Percentiles rank a stretch among this genome's conserved stretches.
Evolutionary conservation across 1,284 basidiomycete genomes (phyloP).

Genomic region (Vanrija sp.): DNA sequence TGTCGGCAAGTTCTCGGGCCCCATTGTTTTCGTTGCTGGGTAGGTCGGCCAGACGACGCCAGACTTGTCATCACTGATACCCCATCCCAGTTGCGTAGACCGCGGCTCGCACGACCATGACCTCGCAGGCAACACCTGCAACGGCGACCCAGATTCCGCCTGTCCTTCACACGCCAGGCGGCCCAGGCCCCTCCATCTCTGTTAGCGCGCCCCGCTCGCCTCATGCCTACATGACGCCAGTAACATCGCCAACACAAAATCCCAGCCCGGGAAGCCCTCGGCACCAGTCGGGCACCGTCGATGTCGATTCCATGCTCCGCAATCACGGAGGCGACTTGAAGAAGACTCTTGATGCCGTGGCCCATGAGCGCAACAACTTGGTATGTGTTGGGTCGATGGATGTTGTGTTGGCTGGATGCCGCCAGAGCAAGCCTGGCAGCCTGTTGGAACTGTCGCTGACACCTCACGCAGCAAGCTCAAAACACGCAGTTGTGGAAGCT

Average conservation of each 20-base stretch:
- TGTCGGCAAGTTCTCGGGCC: too few species aligned
- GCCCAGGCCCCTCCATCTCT: conserved; percentile 1
- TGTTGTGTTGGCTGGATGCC: too few species aligned
- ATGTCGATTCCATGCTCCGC: conserved; percentile 31
- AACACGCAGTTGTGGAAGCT: conserved; percentile 88
- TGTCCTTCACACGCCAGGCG: conserved; percentile 8
- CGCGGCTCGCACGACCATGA: not conserved
- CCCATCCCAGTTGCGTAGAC: too few species aligned
- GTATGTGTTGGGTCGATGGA: conserved; percentile 17
- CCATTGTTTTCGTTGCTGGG: too few species aligned
- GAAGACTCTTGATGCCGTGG: conserved; percentile 66
- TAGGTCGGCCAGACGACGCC: too few species aligned
- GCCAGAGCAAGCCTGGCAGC: too few species aligned
- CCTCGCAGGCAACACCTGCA: not conserved
- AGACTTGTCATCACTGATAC: too few species aligned
- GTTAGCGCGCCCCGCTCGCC: conserved; percentile 1
- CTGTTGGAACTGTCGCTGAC: not conserved
- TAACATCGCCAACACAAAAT: conserved; percentile 7
- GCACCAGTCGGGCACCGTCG: conserved; percentile 22
- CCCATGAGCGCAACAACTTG: conserved; percentile 71
- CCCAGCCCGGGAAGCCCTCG: conserved; percentile 24
- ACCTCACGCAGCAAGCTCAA: conserved; percentile 57
- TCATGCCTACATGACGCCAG: conserved; percentile 2
- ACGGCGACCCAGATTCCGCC: conserved; percentile 3
- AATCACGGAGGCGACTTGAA: conserved; percentile 47